Evolutionary conservation across 2,329 filamentous ascomycete genomes (phyloP).

Genomic region (Aspergillus sclerotialis): DNA sequence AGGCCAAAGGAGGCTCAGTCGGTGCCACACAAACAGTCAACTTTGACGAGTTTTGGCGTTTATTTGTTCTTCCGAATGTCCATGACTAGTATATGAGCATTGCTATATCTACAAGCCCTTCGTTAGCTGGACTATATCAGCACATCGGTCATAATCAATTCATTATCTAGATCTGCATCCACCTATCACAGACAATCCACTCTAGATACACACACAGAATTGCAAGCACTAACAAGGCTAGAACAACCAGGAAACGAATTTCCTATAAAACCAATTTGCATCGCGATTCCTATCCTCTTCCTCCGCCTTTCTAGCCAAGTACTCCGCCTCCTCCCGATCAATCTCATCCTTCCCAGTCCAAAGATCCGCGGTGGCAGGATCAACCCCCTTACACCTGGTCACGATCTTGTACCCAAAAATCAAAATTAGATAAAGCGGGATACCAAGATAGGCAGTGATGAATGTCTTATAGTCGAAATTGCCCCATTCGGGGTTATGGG

Average conservation of each 20-base stretch:
- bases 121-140: no score
- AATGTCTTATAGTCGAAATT: conserved; percentile 69
- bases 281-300: conserved; percentile 27
- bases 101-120: not conserved
- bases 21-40: no score
- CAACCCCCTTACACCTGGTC: conserved; percentile 49
- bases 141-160: not conserved
- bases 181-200: not conserved
- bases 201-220: no score
- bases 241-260: conserved; percentile 56
- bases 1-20: no score
- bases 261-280: conserved; percentile 50
- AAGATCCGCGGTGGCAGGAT: conserved; percentile 58
- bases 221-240: conserved; percentile 29
- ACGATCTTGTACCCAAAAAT: conserved; percentile 61
- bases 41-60: not conserved
- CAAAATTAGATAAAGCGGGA: conserved; percentile 64
- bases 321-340: conserved; percentile 65
- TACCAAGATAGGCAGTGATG: conserved; percentile 69
- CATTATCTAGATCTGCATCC: not conserved
- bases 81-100: not conserved
- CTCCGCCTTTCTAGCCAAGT: conserved; percentile 50
- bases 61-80: not conserved
- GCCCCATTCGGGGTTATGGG: conserved; percentile 40
- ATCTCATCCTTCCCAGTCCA: conserved; percentile 67